A percentile compares a stretch with the other conserved stretches of the same genome.
Evolutionary conservation across 2,329 filamentous ascomycete genomes (phyloP).

Genomic region (Orbilia ellipsospora): DNA sequence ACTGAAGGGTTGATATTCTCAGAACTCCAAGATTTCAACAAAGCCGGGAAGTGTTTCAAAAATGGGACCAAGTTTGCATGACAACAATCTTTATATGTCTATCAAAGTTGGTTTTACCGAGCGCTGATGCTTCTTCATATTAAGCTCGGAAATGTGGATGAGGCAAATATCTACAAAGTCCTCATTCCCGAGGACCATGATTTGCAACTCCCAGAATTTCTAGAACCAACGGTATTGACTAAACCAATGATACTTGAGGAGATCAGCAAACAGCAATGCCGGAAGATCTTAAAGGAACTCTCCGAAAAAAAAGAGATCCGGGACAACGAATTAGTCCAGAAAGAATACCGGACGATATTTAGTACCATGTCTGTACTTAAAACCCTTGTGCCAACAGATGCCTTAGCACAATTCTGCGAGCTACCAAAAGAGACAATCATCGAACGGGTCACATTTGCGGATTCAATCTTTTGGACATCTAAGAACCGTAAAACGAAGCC

Average conservation of each 20-base stretch:
- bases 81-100: background rate
- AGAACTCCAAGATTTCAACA: background rate
- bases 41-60: background rate
- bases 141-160: background rate
- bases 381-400: background rate
- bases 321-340: background rate
- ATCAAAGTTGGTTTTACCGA: background rate
- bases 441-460: background rate
- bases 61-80: conserved; percentile 9
- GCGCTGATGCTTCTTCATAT: background rate
- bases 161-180: background rate
- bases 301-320: background rate
- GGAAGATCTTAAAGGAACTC: background rate
- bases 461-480: background rate
- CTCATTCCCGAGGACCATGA: background rate
- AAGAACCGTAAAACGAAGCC: background rate
- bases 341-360: conserved; percentile 6
- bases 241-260: background rate
- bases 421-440: background rate
- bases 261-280: background rate
- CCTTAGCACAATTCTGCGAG: conserved; percentile 8
- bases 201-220: background rate
- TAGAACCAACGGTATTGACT: background rate
- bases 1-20: background rate
- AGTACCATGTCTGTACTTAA: background rate